These are phyloP conservation scores for Pleurozium schreberi DNA, from an alignment of 225 moss, liverwort and hornwort species.

Conservation along the genomic window DNA sequence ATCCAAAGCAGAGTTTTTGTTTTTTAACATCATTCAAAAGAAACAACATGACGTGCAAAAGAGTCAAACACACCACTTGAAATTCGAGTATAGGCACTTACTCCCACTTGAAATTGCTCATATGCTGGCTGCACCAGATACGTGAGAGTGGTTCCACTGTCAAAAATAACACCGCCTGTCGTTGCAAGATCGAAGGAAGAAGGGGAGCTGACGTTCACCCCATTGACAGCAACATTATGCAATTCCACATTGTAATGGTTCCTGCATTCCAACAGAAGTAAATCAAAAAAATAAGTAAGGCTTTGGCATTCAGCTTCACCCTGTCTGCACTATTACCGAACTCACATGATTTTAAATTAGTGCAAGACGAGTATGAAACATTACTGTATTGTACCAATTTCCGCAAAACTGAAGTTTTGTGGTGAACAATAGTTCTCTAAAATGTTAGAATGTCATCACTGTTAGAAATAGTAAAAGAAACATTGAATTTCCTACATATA, in stretches of 20 bases:
- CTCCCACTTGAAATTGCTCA: conserved; percentile 19
- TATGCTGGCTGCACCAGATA: conserved; percentile 41
- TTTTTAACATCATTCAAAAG: not conserved
- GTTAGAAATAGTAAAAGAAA: too few relatives aligned
- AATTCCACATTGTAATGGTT: conserved; percentile 46
- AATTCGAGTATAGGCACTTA: conserved; percentile 16
- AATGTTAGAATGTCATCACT: too few relatives aligned
- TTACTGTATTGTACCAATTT: not conserved
- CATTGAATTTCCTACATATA: too few relatives aligned
- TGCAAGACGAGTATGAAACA: not conserved
- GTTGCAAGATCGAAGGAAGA: conserved; percentile 10
- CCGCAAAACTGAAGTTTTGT: not conserved
- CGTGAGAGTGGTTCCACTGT: conserved; percentile 52
- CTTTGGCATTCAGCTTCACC: not conserved
- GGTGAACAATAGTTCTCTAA: too few relatives aligned
- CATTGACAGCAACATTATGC: conserved; percentile 30
- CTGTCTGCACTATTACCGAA: not conserved
- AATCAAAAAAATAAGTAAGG: not conserved
- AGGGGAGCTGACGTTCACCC: conserved; percentile 27
- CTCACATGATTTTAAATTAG: not conserved
- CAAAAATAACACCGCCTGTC: conserved; percentile 40
- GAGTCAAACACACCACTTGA: not conserved
- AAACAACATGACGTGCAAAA: not conserved
- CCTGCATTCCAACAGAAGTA: conserved; percentile 11
- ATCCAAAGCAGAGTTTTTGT: not conserved